Base-by-base conservation (phyloP, 2,329 filamentous ascomycete genomes). In the Myriosclerotinia duriaeana region DNA sequence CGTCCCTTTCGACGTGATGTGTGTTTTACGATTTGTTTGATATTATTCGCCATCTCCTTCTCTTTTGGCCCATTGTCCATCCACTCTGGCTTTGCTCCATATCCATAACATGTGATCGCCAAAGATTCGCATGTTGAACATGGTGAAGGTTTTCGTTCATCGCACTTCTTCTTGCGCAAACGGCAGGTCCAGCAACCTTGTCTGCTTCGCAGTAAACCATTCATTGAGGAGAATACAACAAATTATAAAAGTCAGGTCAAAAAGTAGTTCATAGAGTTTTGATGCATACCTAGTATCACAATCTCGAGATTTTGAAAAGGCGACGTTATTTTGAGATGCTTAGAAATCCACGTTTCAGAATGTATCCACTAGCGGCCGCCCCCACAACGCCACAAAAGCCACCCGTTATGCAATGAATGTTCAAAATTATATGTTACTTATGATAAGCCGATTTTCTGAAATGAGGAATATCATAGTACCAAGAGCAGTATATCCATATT, bases 121-220 rank as follows among this genome's bases (percentile, higher is more conserved):
- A 88, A 80, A 3, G 77, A 72, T 17, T 76, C 73, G 75, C 85
- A 88, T 46, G 74, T 77, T 7, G 80, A 77, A 74, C 86, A 88
- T 12, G 80, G 72, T 14, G 85, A 84, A 2, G 78, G 80, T 34
- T 72, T 77, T 72, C 86, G 83, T 52, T 65, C 64, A 69, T 87
- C 84, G 73, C 86, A 88, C 72, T 86, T 87, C 72, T 88, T 88
- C 71, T 83, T 83, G 26, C 86, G 82, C 14, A 87, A 78, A 30
- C 85, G 81, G 71, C 86, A 88, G 67, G 73, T 76, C 70, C 73
- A 71, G 40, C 70, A 71, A 20, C 69, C 69, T 17, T 20, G 14
- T 53, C 61, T 65, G 26, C 46, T 65, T 61, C 64, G 46, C 12
- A 65, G 54, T 30, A 61, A 15, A 26, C 14, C 55, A 38, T 44